Base-by-base conservation (phyloP, 768 basidiomycete genomes). In the Chalciporus piperatus region DNA sequence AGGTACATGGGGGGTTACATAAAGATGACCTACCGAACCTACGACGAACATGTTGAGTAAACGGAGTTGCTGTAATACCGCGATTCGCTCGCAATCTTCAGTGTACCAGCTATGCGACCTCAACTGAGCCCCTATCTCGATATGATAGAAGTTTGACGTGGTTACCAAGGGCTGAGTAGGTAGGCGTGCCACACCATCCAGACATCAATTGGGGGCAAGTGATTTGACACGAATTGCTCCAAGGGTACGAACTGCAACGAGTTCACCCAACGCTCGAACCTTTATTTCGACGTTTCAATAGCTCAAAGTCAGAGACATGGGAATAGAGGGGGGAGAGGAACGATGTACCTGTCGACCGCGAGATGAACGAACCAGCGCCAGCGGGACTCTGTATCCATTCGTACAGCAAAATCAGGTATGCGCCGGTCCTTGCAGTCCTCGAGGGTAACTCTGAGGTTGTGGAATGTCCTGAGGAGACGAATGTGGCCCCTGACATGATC, bases 171-270 rank as follows among this genome's bases (percentile, higher is more conserved):
- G 41, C 59, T 71, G 19, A 74, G 70, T 43, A 71, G 17, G 58
- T 76, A 75, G 1, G 72, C 74, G 17, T 74, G 73, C 69, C 74
- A 73, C 17, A 74, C 69, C 72, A 74, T 72, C 63, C 70, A 68
- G 20, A 74, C 73, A 37, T 74, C 74, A 27, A 71, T 25, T 12
- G 73, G 73, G 0, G 73, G 73, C 14, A 70, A 40, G 11, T 69
- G 56, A 4, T 45, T 50, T 20, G 48, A 22, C 28, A 71, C 51
- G 30, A 69, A 69, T 32, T 54, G 57, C 45, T 62, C 66, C 10
- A 70, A 51, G 3, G 59, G 40, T 39, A 59, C 63, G 44, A 57
- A 55, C 37, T 59, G 49, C 47, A 69, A 41, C 4, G 58, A 63
- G 20, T 42, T 43, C 19, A 65, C 56, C 73, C 73, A 74, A 16